Base-by-base conservation (phyloP, 2,329 filamentous ascomycete genomes). In the Fusarium xyrophilum region DNA sequence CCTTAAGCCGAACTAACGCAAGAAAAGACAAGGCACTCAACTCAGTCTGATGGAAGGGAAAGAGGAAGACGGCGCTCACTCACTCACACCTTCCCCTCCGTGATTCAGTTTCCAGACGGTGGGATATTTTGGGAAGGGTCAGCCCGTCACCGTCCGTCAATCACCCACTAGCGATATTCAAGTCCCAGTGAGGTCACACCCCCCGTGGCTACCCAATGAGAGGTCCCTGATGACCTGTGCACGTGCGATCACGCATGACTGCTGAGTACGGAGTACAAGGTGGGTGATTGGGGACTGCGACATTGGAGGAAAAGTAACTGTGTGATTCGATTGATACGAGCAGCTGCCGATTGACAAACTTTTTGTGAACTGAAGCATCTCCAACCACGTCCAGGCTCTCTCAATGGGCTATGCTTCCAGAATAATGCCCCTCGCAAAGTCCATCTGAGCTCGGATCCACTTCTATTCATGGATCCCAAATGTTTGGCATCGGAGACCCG, bases 81-180 rank as follows among this genome's bases (percentile, higher is more conserved):
- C 21, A 48, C 30, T 36, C 21, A 48, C 46, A 36, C 52, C 43
- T 61, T 61, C 65, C 60, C 46, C 39, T 38, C 32, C 42, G 46
- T 64, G 62, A 43, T 47, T 64, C 56, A 60, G 64, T 54, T 57
- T 63, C 60, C n/a, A 61, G 52, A 68, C 51, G 40, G 52, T 68
- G 56, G 60, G 71, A 69, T 73, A 72, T 73, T 70, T 72, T 73
- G 63, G 70, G 55, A 56, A 72, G 56, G 61, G 67, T 68, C 67
- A 72, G 63, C 63, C 60, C 65, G 63, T 58, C 60, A 56, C 57
- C 39, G 43, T 42, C 54, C 25, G 33, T 36, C 48, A 44, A 35
- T 33, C 48, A 44, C 21, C 40, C 35, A 43, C 50, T 35, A 62
- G 39, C 21, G 38, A 23, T 32, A 33, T 21, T 43, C 40, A 21